Evolutionary conservation across 2,329 filamentous ascomycete species (phyloP), one percentile per base, ranked within the genome.

Genomic region (Fusarium pilosicola): DNA sequence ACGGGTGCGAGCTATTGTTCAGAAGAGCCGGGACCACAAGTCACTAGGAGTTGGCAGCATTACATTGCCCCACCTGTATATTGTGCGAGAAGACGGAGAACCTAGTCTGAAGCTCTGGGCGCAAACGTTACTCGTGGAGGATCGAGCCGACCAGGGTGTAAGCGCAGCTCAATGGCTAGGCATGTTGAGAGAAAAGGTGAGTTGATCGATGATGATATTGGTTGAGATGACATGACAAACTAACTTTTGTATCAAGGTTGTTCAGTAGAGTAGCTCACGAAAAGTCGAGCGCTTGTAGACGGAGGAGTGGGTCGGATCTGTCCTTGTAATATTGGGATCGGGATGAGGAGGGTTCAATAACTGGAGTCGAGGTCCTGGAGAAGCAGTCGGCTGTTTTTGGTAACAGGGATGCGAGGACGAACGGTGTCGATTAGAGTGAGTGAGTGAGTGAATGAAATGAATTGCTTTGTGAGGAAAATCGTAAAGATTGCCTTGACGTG

Each of bases 21-120:
- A 95, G 78, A 99, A 99, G 90, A 97, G 94, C 82, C 89, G 92
- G 64, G 96, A 98, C 79, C 93, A 97, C 84, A 89, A 91, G 80
- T 89, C 93, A 36, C 93, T 95, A 80, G 95, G 95, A 6, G 95
- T 96, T 22, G 96, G 96, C 72, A 97, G 94, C 83, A 97, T 98
- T 74, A 90, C 92, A n/a, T 90, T 97, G 70, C 96, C 96, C 55
- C 94, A 97, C 79, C 86, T 99, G 64, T 99, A 98, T 81, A 88
- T 98, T 77, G 93, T 98, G 70, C 91, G 95, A 78, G 96, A 98
- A 83, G 96, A 98, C 79, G 96, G 96, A 59, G 96, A 99, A 84
- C 96, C 96, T 38, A 96, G 94, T 78, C 86, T 99, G 81, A 95
- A 97, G 84, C 86, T 98, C 73, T 99, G 96, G 96, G 96, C 96